Percentiles rank a stretch among this genome's conserved stretches.
phyloP scores from a whole-genome alignment of 2,329 filamentous ascomycete species.

The Diaporthe ilicicola region DNA sequence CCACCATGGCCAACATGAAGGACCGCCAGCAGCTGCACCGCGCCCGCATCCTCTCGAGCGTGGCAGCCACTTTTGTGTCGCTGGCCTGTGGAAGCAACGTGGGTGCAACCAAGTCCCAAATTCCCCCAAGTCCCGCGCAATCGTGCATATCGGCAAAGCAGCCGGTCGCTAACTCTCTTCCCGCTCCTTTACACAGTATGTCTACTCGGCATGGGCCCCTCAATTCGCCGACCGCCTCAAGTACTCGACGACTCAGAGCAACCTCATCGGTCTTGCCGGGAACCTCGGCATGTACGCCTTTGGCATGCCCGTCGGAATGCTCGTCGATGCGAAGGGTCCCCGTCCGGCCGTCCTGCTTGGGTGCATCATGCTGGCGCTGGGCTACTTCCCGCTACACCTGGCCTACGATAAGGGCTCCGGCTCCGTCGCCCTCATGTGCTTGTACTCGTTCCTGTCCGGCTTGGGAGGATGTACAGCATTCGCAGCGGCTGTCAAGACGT shows the following conservation, averaged over 20 bases:
- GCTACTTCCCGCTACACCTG: conserved; percentile 86
- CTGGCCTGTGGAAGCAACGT: conserved; percentile 95
- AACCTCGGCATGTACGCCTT: conserved; percentile 94
- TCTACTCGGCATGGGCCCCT: conserved; percentile 97
- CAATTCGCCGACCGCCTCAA: conserved; percentile 89
- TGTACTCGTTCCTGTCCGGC: conserved; percentile 87
- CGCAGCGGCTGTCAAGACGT: conserved; percentile 83
- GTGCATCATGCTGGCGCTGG: conserved; percentile 74
- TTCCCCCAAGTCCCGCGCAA: not conserved
- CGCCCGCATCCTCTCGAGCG: conserved; percentile 81
- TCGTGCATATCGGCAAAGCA: not conserved
- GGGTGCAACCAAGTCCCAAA: conserved; percentile 43
- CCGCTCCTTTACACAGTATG: conserved; percentile 73
- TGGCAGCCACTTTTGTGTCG: conserved; percentile 84
- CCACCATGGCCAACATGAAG: conserved; percentile 47
- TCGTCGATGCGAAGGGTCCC: conserved; percentile 85
- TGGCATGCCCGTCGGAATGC: conserved; percentile 87
- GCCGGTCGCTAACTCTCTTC: conserved; percentile 30
- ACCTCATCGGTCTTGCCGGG: conserved; percentile 86
- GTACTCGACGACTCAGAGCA: conserved; percentile 90
- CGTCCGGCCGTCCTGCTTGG: conserved; percentile 81
- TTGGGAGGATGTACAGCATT: conserved; percentile 93
- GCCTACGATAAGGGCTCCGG: conserved; percentile 77
- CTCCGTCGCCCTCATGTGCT: conserved; percentile 71
- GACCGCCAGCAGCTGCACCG: conserved; percentile 61